Percentiles rank a stretch among this genome's conserved stretches.
Conservation (phyloP, 2,329 filamentous ascomycete species). For the Fusarium hostae region DNA sequence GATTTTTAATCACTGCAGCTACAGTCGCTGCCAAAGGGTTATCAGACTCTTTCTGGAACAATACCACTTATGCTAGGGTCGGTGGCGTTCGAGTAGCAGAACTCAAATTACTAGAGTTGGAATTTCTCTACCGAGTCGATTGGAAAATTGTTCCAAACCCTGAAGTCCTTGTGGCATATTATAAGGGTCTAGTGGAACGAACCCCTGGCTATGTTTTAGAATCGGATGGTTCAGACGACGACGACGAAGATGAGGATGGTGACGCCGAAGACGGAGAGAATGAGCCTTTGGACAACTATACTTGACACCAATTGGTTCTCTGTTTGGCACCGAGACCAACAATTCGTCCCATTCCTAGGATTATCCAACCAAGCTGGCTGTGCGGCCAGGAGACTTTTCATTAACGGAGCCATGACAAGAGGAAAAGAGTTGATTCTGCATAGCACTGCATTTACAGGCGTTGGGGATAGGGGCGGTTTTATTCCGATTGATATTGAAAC, state of each 20-base stretch:
- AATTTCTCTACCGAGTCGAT: conserved; percentile 91
- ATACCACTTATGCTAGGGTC: conserved; percentile 93
- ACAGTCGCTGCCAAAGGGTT: conserved; percentile 96
- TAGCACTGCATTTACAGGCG: conserved; percentile 42
- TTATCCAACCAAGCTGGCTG: not conserved
- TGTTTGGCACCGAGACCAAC: conserved; percentile 1
- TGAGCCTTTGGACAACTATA: conserved; percentile 13
- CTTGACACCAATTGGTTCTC: conserved; percentile 1
- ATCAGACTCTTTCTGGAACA: conserved; percentile 98
- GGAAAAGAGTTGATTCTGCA: conserved; percentile 28
- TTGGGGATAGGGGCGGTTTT: conserved; percentile 31
- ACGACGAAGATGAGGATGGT: conserved; percentile 43
- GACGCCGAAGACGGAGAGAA: conserved; percentile 38
- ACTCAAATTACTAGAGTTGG: conserved; percentile 89
- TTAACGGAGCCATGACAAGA: conserved; percentile 21
- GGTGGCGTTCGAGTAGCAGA: conserved; percentile 92
- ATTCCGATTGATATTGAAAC: conserved; percentile 23
- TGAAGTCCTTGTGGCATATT: conserved; percentile 93
- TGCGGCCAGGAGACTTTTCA: not conserved
- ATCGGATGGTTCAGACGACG: conserved; percentile 49
- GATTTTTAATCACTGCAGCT: conserved; percentile 94
- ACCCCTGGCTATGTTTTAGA: conserved; percentile 67
- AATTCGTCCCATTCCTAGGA: conserved; percentile 1
- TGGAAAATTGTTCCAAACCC: conserved; percentile 98
- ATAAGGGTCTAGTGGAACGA: conserved; percentile 82